phyloP scores from a whole-genome alignment of 129 eudicot genomes.

The Chrysanthemum seticuspe region DNA sequence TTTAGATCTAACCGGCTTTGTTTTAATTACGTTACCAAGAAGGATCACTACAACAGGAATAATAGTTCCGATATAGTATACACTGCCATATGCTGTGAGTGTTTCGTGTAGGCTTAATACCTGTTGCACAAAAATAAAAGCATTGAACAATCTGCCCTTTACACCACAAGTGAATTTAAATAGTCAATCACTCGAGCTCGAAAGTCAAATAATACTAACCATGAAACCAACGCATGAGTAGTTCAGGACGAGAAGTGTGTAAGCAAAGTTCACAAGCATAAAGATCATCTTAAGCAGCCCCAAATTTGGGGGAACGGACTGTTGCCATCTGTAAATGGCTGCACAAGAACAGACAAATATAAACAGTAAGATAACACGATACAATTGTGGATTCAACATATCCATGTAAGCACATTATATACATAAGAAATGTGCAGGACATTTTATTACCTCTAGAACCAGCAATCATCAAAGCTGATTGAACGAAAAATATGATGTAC shows the following conservation, averaged over 20 bases:
- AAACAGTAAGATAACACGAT: background rate
- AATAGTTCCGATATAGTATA: constrained; percentile 34
- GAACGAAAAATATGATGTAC: constrained; percentile 84
- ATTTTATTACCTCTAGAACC: constrained; percentile 77
- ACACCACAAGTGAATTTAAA: background rate
- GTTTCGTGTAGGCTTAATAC: constrained; percentile 39
- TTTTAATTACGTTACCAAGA: constrained; percentile 60
- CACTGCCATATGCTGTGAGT: constrained; percentile 34
- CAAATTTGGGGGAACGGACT: constrained; percentile 40
- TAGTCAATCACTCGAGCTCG: constrained; percentile 4
- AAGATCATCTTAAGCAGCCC: constrained; percentile 46
- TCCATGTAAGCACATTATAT: background rate
- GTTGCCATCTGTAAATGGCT: constrained; percentile 94
- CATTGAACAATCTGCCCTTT: background rate
- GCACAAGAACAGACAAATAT: constrained; percentile 21
- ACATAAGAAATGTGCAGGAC: background rate
- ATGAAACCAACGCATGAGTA: constrained; percentile 83
- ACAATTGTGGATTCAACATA: background rate
- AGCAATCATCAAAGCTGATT: constrained; percentile 88
- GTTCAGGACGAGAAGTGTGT: constrained; percentile 67
- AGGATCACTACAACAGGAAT: constrained; percentile 34
- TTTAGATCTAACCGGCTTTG: constrained; percentile 72
- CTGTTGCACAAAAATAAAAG: constrained; percentile 18
- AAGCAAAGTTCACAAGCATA: constrained; percentile 54
- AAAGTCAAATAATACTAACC: constrained; percentile 46